Evolutionary conservation across 371 early-diverging fungal genomes (phyloP), one percentile per base, ranked within the genome.

Genomic region (Mucor piriformis): DNA sequence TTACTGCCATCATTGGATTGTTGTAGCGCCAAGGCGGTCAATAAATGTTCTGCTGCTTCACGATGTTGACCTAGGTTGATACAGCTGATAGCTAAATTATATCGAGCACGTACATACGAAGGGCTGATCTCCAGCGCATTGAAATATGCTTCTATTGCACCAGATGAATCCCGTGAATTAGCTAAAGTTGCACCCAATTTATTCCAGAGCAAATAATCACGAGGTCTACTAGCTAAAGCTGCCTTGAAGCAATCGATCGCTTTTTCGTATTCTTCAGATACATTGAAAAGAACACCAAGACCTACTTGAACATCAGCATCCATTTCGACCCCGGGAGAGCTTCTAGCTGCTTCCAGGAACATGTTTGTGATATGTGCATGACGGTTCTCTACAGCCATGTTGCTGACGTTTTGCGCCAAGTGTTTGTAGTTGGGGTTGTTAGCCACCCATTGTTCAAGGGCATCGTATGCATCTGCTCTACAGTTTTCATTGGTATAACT

Each of bases 211-310:
- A 92, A 77, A 76, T 94, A 95, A 67, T 96, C 95, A 50, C 90
- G 82, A 10, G 97, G 96, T 18, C 87, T 75, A 20, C 79, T 79
- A 18, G 82, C 77, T 27, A 97, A 67, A 32, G 96, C 95, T 2
- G 96, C 86, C 49, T 89, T 83, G 81, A 97, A 97, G 61, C 98
- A 97, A 72, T 97, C 98, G 13, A 93, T 84, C 0, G 96, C 94
- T 73, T 96, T 96, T 42, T 83, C 84, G 58, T 91, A 94, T 49
- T 96, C 95, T 12, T 85, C 82, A 8, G 88, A 84, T 1, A 89
- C 84, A 70, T 95, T 90, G 69, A 95, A 95, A 50, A 97, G 66
- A 2, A 97, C 88, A 3, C 96, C 97, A 3, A 97, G 79, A 4
- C 91, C 95, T 24, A 94, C 80, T 73, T 97, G 96, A 0, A 96